Evolutionary conservation across 78 protist species (phyloP).

Genomic region (Dictyostelium capitatum): DNA sequence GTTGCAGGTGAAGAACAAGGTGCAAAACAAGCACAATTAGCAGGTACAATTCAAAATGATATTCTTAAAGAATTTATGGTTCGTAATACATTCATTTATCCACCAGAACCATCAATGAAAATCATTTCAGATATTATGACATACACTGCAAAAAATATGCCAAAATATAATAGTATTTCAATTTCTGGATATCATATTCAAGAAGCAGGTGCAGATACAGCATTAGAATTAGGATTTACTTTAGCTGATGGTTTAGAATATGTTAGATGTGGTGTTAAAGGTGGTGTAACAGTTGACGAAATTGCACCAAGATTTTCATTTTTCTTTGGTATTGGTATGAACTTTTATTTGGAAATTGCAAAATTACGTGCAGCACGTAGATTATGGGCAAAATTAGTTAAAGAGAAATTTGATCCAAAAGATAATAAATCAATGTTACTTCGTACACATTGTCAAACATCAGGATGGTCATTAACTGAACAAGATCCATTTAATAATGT

Average conservation of each 20-base stretch:
- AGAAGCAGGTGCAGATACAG: constrained; percentile 98
- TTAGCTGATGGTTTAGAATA: constrained; percentile 98
- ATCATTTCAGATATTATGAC: constrained; percentile 96
- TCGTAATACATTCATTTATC: constrained; percentile 98
- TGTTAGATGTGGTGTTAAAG: constrained; percentile 79
- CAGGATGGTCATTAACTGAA: constrained; percentile 98
- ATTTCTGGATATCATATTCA: constrained; percentile 98
- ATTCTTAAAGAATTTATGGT: constrained; percentile 94
- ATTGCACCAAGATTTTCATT: constrained; percentile 98
- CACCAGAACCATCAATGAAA: constrained; percentile 97
- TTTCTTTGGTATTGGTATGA: constrained; percentile 99
- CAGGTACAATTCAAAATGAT: constrained; percentile 99
- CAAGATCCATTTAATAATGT: constrained; percentile 98
- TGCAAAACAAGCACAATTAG: constrained; percentile 86
- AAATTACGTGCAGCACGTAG: constrained; percentile 98
- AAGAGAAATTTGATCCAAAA: constrained; percentile 94
- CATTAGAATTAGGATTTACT: constrained; percentile 97
- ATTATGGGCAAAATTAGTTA: constrained; percentile 95
- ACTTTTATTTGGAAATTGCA: constrained; percentile 97
- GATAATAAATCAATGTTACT: constrained; percentile 91
- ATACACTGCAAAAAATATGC: constrained; percentile 95
- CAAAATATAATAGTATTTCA: constrained; percentile 97
- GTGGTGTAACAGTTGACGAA: constrained; percentile 92
- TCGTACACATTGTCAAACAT: constrained; percentile 98
- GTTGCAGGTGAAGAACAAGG: constrained; percentile 97